phyloP scores from a whole-genome alignment of 805 yeast genomes.

The Ogataea populi-albae region DNA sequence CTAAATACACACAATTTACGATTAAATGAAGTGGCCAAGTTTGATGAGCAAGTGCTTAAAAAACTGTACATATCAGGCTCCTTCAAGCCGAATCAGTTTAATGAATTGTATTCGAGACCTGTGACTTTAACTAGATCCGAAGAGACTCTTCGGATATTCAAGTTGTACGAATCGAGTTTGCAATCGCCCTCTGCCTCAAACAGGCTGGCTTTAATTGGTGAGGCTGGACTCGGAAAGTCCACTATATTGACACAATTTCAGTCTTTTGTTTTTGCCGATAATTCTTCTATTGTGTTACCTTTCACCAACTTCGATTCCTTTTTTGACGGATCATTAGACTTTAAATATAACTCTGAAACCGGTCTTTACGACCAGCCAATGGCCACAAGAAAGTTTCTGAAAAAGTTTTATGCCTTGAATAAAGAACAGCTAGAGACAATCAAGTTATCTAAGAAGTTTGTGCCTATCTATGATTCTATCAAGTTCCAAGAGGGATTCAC shows the following conservation, averaged over 20 bases:
- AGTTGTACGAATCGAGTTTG: slow-evolving; percentile 37
- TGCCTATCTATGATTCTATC: slow-evolving; percentile 19
- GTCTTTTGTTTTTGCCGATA: slow-evolving; percentile 41
- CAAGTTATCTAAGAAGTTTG: slow-evolving; percentile 19
- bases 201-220: slow-evolving; percentile 61
- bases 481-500: slow-evolving; percentile 13
- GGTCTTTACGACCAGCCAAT: slow-evolving; percentile 71
- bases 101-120: slow-evolving; percentile 63
- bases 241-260: slow-evolving; percentile 68
- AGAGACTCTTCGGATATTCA: slow-evolving; percentile 39
- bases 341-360: slow-evolving; percentile 48
- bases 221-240: slow-evolving; percentile 77
- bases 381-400: slow-evolving; percentile 60
- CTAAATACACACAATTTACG: slow-evolving; percentile 16
- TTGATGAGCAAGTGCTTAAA: slow-evolving; percentile 39
- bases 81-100: slow-evolving; percentile 64
- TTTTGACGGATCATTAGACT: slow-evolving; percentile 73
- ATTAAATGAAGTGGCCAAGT: slow-evolving; percentile 37
- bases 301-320: slow-evolving; percentile 59
- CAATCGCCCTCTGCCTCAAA: slow-evolving; percentile 38
- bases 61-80: slow-evolving; percentile 54
- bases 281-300: slow-evolving; percentile 51
- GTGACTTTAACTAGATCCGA: slow-evolving; percentile 54
- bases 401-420: slow-evolving; percentile 49
- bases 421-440: slow-evolving; percentile 34